Evolutionary conservation across 2,329 filamentous ascomycete genomes (phyloP).

Genomic region (Colletotrichum nymphaeae): DNA sequence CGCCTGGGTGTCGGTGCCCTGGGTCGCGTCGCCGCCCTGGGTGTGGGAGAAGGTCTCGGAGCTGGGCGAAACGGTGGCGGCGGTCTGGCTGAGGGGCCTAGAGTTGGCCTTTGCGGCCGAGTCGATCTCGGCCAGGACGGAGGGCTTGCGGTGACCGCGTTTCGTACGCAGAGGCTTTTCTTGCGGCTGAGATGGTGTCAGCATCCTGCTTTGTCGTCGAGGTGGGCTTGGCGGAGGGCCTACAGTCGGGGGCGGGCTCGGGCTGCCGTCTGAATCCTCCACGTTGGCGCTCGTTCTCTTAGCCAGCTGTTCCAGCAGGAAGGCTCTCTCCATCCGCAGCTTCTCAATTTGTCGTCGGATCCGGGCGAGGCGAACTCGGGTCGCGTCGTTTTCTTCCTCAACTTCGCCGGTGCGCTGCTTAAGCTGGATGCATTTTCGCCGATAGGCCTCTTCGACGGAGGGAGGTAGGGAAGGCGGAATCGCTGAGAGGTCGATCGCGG

Average conservation of each 20-base stretch:
- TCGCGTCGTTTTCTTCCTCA: conserved; percentile 89
- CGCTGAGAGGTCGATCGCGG: conserved; percentile 49
- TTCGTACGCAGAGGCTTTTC: conserved; percentile 83
- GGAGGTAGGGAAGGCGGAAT: conserved; percentile 77
- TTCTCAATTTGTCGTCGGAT: conserved; percentile 91
- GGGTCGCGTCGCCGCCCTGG: conserved; percentile 42
- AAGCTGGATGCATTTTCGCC: conserved; percentile 94
- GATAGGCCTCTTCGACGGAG: conserved; percentile 95
- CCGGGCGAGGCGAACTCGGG: conserved; percentile 80
- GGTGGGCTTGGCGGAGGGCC: conserved; percentile 44
- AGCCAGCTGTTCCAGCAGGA: conserved; percentile 77
- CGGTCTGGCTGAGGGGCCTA: conserved; percentile 59
- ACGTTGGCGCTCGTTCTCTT: conserved; percentile 80
- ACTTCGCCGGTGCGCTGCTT: conserved; percentile 93
- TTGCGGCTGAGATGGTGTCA: conserved; percentile 67
- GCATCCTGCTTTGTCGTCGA: conserved; percentile 36
- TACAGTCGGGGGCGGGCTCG: conserved; percentile 83
- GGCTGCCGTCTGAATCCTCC: conserved; percentile 82
- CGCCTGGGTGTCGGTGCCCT: conserved; percentile 45
- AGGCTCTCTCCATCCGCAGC: conserved; percentile 86
- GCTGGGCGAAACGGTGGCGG: conserved; percentile 58
- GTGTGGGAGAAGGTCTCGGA: conserved; percentile 66
- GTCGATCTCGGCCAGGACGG: conserved; percentile 58
- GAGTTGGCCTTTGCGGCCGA: conserved; percentile 49
- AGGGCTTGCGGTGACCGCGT: conserved; percentile 75